phyloP scores from a whole-genome alignment of 106 monocot genomes.

The Phalaenopsis aphrodite region DNA sequence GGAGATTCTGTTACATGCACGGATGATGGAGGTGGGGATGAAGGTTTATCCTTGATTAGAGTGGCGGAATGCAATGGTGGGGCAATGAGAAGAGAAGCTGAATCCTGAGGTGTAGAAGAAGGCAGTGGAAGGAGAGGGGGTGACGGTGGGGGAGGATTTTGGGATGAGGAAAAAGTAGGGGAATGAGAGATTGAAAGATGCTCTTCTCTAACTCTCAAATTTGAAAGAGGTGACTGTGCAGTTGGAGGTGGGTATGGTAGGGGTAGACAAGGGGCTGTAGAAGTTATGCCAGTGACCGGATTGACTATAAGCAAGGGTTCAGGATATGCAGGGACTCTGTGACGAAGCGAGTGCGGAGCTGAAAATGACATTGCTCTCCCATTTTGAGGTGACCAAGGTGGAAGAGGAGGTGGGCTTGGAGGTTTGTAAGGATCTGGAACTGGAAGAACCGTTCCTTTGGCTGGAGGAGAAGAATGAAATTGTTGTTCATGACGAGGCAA shows the following conservation, averaged over 20 bases:
- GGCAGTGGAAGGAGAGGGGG: not conserved
- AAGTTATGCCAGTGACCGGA: not conserved
- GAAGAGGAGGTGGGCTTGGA: not conserved
- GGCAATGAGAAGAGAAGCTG: not conserved
- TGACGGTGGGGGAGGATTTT: conserved; percentile 4
- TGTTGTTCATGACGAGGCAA: not conserved
- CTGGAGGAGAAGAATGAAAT: not conserved
- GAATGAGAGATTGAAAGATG: not conserved
- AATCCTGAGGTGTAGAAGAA: not conserved
- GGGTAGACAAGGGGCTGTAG: not conserved
- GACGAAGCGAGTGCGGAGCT: not conserved
- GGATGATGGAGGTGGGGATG: conserved; percentile 1
- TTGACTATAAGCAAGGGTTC: not conserved
- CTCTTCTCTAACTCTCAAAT: not conserved
- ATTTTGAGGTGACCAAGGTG: not conserved
- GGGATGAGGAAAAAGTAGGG: not conserved
- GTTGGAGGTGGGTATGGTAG: conserved; percentile 7
- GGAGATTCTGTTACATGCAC: not conserved
- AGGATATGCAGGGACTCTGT: not conserved
- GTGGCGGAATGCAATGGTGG: not conserved
- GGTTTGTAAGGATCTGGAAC: not conserved
- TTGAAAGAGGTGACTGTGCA: conserved; percentile 5
- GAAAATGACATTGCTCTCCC: not conserved
- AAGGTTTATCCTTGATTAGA: not conserved
- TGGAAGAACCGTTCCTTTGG: not conserved